Base-by-base conservation (phyloP, 2,329 filamentous ascomycete genomes). In the Bertia moriformis region DNA sequence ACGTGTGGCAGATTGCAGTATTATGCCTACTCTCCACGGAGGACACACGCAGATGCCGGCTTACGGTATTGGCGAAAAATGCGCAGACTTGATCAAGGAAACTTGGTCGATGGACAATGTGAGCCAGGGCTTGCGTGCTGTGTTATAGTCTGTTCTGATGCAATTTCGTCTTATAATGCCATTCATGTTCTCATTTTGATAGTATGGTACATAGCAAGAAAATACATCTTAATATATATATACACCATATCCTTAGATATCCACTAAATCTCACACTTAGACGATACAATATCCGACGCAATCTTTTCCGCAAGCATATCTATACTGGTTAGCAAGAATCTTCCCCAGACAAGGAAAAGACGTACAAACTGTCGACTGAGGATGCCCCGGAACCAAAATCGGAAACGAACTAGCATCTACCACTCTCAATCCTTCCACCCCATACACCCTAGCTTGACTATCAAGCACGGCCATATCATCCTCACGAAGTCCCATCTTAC, bases 1-100 rank as follows among this genome's bases (percentile, higher is more conserved):
- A n/a, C 56, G 72, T 2, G 69, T 77, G 12, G 67, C 61, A 0
- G 68, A 72, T 43, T 64, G 60, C 45, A 67, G 62, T 46, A 58
- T 69, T 18, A 71, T 71, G 66, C 68, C 68, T 2, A 53, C 51
- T 1, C 48, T 73, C 3, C 62, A 71, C 45, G 58, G 57, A 18
- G 70, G 65, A 0, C 66, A 70, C 46, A 71, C 69, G 0, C 68
- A 73, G 46, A 72, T 72, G 67, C 67, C 68, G 3, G 69, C 69
- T 4, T 73, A 71, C 48, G 68, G 66, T 1, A 71, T 73, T 43
- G 69, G 66, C 1, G 69, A 73, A 52, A 69, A 69, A 46, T 63
- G 59, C 33, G 62, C 62, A 2, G 67, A 71, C 46, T 47, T 71
- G 40, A 64, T 72, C 39, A 68, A 66, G 44, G 56, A 60, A 40